phyloP scores from a whole-genome alignment of 352 stramenopile species.

The Globisporangium rhizosaccharum region DNA sequence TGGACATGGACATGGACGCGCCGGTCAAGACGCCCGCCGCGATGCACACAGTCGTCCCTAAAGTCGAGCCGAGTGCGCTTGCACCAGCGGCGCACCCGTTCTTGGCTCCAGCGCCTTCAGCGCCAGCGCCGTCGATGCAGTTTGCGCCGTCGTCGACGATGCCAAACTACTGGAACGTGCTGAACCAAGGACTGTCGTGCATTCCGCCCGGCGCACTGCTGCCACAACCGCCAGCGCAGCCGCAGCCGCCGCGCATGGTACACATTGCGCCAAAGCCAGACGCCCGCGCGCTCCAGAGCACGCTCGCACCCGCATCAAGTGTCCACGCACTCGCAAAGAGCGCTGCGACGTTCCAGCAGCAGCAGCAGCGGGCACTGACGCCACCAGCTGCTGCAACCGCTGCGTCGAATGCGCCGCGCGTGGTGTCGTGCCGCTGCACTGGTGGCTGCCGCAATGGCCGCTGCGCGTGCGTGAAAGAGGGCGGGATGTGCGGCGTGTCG shows the following conservation, averaged over 20 bases:
- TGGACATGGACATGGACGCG: slow-evolving; percentile 24
- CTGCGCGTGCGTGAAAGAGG: slow-evolving; percentile 80
- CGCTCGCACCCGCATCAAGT: slow-evolving; percentile 7
- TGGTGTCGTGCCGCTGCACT: slow-evolving; percentile 75
- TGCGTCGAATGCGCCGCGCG: slow-evolving; percentile 24
- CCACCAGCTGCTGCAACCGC: not conserved
- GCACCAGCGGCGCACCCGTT: too few relatives aligned
- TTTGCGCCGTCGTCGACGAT: slow-evolving; percentile 66
- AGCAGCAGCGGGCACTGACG: not conserved
- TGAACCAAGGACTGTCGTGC: slow-evolving; percentile 53
- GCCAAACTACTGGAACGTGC: slow-evolving; percentile 84
- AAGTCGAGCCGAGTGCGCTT: slow-evolving; percentile 9
- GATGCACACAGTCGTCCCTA: slow-evolving; percentile 1
- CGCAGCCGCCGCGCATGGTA: slow-evolving; percentile 42
- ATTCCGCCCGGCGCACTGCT: slow-evolving; percentile 18
- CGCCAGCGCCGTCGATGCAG: slow-evolving; percentile 23
- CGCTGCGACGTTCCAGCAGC: slow-evolving; percentile 4
- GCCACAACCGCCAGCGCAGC: slow-evolving; percentile 1
- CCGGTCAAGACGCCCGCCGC: not conserved
- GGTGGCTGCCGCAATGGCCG: slow-evolving; percentile 76
- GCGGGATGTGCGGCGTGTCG: slow-evolving; percentile 64
- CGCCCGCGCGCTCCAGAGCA: slow-evolving; percentile 14
- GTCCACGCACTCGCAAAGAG: not conserved
- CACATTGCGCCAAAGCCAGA: slow-evolving; percentile 76
- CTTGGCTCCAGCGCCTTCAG: not conserved